Conservation (phyloP, 2,329 filamentous ascomycete species). For the Pleomassaria siparia region DNA sequence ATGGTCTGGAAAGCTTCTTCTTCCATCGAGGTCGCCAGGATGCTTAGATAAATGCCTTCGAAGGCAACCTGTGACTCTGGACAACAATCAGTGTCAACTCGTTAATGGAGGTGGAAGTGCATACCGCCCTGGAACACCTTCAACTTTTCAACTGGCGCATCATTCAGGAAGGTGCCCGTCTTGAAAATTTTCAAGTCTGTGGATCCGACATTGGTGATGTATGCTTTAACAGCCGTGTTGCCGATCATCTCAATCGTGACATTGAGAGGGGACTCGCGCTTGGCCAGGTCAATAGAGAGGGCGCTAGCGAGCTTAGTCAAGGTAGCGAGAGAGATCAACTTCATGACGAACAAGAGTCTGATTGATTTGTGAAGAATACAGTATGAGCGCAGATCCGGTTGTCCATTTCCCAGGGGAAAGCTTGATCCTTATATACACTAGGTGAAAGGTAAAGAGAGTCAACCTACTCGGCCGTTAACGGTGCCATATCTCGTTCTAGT, state of each 20-base stretch:
- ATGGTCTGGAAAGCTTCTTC: slow-evolving; percentile 56
- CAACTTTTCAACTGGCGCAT: slow-evolving; percentile 55
- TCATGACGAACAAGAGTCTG: slow-evolving; percentile 1
- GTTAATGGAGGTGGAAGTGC: not conserved
- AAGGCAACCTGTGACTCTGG: slow-evolving; percentile 49
- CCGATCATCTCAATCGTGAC: slow-evolving; percentile 50
- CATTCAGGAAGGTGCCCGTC: slow-evolving; percentile 54
- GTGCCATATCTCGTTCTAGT: too few species aligned
- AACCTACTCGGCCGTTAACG: too few species aligned
- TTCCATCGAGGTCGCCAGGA: slow-evolving; percentile 48
- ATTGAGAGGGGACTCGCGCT: slow-evolving; percentile 39
- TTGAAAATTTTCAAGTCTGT: slow-evolving; percentile 54
- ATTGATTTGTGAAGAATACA: not conserved
- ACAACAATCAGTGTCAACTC: not conserved
- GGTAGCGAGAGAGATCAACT: slow-evolving; percentile 2
- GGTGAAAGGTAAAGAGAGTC: too few species aligned
- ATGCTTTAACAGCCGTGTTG: slow-evolving; percentile 55
- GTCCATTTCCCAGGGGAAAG: too few species aligned
- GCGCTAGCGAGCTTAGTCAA: slow-evolving; percentile 33
- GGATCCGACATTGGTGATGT: slow-evolving; percentile 55
- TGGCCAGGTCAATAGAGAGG: slow-evolving; percentile 25
- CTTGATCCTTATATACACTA: too few species aligned
- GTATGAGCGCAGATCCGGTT: not conserved
- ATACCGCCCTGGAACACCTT: slow-evolving; percentile 51
- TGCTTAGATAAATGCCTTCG: slow-evolving; percentile 53